Base-by-base conservation (phyloP, 1,284 basidiomycete species). In the Boletellus dicymbophilus region DNA sequence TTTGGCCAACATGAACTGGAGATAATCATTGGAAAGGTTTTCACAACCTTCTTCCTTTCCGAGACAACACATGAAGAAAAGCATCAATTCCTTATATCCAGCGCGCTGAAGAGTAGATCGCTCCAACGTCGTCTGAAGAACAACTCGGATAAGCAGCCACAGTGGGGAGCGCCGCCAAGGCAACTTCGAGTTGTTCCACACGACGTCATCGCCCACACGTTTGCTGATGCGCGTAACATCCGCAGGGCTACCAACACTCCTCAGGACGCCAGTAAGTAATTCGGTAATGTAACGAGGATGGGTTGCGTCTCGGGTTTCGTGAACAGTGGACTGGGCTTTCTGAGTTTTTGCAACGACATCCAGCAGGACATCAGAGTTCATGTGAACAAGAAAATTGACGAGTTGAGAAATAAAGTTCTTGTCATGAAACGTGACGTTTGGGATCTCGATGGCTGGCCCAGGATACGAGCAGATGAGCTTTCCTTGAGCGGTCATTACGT, bases 51-150 rank as follows among this genome's bases (percentile, higher is more conserved):
- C 59, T 5, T 58, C 30, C 6, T 58, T 22, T 12, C 74, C 57
- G 5, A 76, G 51, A 12, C 55, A 46, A 3, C 68, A 55, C 50
- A 75, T 60, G 26, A 74, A 55, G 47, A 68, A 74, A 6, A 70
- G 53, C 58, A n/a, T n/a, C n/a, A n/a, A n/a, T n/a, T n/a, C n/a
- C n/a, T n/a, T n/a, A n/a, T n/a, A n/a, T n/a, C n/a, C 58, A 23
- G 44, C 48, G 28, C 48, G 44, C 22, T 49, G 56, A 21, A 48
- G 54, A 33, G 43, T 52, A 21, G 48, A 23, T 18, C 48, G 41
- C 34, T 52, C 36, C 9, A 77, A 63, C 2, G 72, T 66, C 0
- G 72, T 73, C 46, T 80, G 77, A 10, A 79, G 49, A 1, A 58
- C 56, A 7, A 72, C 63, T 30, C 67, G 58, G 10, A 69, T 52